Conservation (phyloP, 2,329 filamentous ascomycete genomes). For the Fusarium denticulatum region DNA sequence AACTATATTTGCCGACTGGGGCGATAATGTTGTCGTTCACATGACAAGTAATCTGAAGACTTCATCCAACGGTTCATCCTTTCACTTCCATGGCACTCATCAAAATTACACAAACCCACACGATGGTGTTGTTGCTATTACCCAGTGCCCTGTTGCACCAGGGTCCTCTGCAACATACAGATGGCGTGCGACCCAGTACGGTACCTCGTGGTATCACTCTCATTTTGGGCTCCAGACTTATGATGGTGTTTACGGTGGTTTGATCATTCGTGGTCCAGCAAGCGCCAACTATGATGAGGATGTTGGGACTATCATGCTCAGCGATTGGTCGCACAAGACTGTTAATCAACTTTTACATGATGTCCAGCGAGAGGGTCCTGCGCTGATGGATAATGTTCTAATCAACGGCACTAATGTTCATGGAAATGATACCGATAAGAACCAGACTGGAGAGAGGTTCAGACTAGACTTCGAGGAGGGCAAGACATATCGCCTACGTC, state of each 20-base stretch:
- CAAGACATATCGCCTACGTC: slow-evolving; percentile 57
- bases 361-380: slow-evolving; percentile 28
- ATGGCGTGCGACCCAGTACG: slow-evolving; percentile 65
- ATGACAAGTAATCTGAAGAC: slow-evolving; percentile 59
- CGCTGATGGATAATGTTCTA: slow-evolving; percentile 55
- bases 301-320: slow-evolving; percentile 66
- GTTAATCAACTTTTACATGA: slow-evolving; percentile 49
- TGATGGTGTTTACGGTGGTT: slow-evolving; percentile 68
- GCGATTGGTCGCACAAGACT: slow-evolving; percentile 65
- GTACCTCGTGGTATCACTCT: slow-evolving; percentile 69
- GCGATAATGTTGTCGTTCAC: slow-evolving; percentile 59
- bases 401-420: slow-evolving; percentile 57
- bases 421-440: slow-evolving; percentile 18
- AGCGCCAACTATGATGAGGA: slow-evolving; percentile 71
- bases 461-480: slow-evolving; percentile 53
- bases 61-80: slow-evolving; percentile 65
- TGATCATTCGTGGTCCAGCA: slow-evolving; percentile 70
- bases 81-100: slow-evolving; percentile 72
- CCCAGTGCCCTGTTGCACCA: slow-evolving; percentile 62
- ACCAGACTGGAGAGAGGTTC: slow-evolving; percentile 48
- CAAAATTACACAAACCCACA: slow-evolving; percentile 64
- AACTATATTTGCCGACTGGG: slow-evolving; percentile 64
- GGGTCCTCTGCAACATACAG: slow-evolving; percentile 65
- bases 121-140: slow-evolving; percentile 65
- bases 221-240: slow-evolving; percentile 62